These are phyloP conservation scores for Lichenothelia convexa DNA, from an alignment of 495 filamentous ascomycete genomes.

Conservation along the genomic window DNA sequence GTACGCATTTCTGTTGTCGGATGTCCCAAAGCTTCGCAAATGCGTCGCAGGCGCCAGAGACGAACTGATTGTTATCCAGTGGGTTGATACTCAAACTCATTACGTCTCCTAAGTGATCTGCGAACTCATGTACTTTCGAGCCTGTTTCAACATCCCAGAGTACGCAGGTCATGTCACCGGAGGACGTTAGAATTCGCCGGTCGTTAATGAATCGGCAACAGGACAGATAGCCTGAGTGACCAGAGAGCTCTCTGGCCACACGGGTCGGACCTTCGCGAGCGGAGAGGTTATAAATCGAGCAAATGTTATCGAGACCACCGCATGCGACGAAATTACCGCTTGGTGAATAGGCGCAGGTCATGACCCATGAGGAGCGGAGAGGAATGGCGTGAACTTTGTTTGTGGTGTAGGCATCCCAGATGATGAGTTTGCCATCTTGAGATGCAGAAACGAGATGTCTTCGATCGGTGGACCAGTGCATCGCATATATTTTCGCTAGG, in stretches of 20 bases:
- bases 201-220: conserved; percentile 99
- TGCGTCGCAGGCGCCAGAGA: conserved; percentile 93
- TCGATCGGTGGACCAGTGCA: conserved; percentile 99
- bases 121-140: conserved; percentile 93
- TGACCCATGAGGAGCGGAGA: conserved; percentile 96
- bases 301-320: conserved; percentile 97
- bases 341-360: conserved; percentile 98
- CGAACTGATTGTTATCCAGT: conserved; percentile 95
- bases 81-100: conserved; percentile 99
- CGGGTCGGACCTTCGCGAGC: conserved; percentile 90
- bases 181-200: conserved; percentile 91
- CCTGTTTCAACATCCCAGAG: conserved; percentile 98
- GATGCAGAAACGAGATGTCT: conserved; percentile 96
- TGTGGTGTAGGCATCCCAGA: conserved; percentile 99
- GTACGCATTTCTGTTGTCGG: conserved; percentile 90
- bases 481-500: conserved; percentile 97
- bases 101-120: conserved; percentile 94
- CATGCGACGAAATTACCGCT: conserved; percentile 97
- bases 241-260: conserved; percentile 88
- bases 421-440: conserved; percentile 98
- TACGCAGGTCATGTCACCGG: conserved; percentile 99
- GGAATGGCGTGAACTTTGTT: conserved; percentile 99
- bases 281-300: conserved; percentile 97
- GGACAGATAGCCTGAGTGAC: conserved; percentile 91
- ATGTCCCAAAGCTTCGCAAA: conserved; percentile 99